Conservation (phyloP, 768 basidiomycete genomes). For the Zangia roseola region DNA sequence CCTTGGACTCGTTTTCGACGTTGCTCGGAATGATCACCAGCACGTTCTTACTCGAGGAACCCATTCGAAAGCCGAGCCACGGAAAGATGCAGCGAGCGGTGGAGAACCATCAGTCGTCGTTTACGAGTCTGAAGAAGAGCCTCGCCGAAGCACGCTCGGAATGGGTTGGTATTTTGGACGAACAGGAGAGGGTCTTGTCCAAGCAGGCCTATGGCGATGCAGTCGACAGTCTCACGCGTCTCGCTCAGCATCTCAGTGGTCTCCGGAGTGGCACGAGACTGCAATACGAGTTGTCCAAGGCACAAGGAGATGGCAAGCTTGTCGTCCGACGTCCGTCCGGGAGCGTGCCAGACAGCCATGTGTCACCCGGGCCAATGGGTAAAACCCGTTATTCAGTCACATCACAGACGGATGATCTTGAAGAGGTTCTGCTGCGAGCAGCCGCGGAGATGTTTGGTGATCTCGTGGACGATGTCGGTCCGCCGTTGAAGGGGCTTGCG, state of each 20-base stretch:
- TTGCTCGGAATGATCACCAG: constrained; percentile 78
- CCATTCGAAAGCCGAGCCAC: constrained; percentile 51
- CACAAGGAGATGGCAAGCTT: constrained; percentile 47
- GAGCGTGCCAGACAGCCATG: constrained; percentile 14
- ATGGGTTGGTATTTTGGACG: constrained; percentile 44
- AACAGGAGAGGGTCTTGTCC: constrained; percentile 25
- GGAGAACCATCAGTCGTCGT: constrained; percentile 82
- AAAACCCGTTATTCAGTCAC: constrained; percentile 30
- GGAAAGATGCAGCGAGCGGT: constrained; percentile 77
- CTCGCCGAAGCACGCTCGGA: constrained; percentile 88
- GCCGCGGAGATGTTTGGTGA: constrained; percentile 77
- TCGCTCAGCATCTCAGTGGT: constrained; percentile 93
- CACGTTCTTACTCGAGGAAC: constrained; percentile 82
- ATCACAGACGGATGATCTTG: constrained; percentile 43
- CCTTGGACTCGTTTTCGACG: constrained; percentile 85
- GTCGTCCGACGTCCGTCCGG: constrained; percentile 25
- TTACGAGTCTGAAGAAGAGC: constrained; percentile 85
- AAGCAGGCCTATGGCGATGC: constrained; percentile 80
- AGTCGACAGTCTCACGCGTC: constrained; percentile 79
- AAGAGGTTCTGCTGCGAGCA: constrained; percentile 38
- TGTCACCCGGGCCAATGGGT: constrained; percentile 15
- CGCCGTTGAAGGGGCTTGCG: constrained; percentile 71
- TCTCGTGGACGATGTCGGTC: constrained; percentile 74
- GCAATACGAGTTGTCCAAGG: constrained; percentile 78
- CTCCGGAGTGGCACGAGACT: constrained; percentile 79